Conservation (phyloP, 2,329 filamentous ascomycete species). For the Penicillium polonicum region DNA sequence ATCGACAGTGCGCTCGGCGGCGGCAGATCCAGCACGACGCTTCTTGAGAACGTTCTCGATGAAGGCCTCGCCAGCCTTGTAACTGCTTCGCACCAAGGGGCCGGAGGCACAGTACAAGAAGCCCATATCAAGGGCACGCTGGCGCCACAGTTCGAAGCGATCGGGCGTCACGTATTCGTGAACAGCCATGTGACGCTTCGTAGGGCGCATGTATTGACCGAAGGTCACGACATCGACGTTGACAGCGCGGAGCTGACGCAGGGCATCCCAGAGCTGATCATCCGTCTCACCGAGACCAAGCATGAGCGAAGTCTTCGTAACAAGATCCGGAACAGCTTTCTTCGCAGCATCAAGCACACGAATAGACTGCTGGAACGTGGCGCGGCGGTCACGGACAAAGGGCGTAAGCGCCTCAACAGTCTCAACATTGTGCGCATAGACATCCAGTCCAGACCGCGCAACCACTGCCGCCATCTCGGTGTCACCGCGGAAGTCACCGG, state of each 20-base stretch:
- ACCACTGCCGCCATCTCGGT: slow-evolving; percentile 83
- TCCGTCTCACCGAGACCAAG: slow-evolving; percentile 91
- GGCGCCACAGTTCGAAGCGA: slow-evolving; percentile 86
- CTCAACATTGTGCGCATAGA: slow-evolving; percentile 97
- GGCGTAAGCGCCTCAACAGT: slow-evolving; percentile 89
- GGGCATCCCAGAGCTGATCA: slow-evolving; percentile 74
- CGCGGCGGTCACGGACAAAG: slow-evolving; percentile 82
- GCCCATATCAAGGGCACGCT: slow-evolving; percentile 87
- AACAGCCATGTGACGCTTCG: slow-evolving; percentile 95
- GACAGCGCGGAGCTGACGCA: slow-evolving; percentile 74
- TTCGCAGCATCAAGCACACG: slow-evolving; percentile 79
- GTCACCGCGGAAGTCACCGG: slow-evolving; percentile 84
- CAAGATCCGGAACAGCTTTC: slow-evolving; percentile 69
- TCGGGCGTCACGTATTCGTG: slow-evolving; percentile 92
- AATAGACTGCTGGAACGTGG: slow-evolving; percentile 83
- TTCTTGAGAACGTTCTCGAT: slow-evolving; percentile 98
- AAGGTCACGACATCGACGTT: slow-evolving; percentile 95
- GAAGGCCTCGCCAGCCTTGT: slow-evolving; percentile 97
- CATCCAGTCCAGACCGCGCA: slow-evolving; percentile 83
- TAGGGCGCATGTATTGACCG: slow-evolving; percentile 99
- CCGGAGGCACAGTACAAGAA: slow-evolving; percentile 96
- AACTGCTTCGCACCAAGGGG: slow-evolving; percentile 87
- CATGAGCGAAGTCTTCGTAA: slow-evolving; percentile 99
- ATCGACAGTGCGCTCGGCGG: slow-evolving; percentile 28
- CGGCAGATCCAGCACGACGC: slow-evolving; percentile 47